These are phyloP conservation scores for Sporothrix inflata DNA, from an alignment of 2,329 filamentous ascomycete species.

Conservation along the genomic window DNA sequence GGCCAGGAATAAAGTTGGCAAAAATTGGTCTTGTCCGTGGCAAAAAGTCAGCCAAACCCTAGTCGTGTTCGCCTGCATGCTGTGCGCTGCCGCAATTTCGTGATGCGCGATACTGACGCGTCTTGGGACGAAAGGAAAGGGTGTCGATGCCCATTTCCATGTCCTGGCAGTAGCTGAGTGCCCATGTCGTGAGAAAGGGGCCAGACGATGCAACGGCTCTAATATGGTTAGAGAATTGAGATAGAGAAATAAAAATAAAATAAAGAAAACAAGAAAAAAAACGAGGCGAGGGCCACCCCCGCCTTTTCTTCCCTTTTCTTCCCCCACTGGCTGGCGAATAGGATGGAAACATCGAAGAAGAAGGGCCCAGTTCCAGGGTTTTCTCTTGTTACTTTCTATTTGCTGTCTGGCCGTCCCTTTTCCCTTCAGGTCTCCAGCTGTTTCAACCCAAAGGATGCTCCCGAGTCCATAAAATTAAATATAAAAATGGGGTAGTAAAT, in stretches of 20 bases:
- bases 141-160: not conserved
- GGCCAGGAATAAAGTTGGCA: constrained; percentile 13
- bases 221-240: not conserved
- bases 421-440: not conserved
- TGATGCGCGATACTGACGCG: not conserved
- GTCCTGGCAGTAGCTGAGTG: too few relatives aligned
- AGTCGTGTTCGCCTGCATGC: not conserved
- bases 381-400: not conserved
- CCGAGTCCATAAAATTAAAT: not conserved
- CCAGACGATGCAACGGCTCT: not conserved
- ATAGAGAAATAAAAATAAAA: not conserved
- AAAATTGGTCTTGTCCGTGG: not conserved
- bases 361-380: not conserved
- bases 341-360: not conserved
- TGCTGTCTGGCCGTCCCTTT: not conserved
- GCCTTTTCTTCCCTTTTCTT: not conserved
- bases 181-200: too few relatives aligned
- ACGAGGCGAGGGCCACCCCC: constrained; percentile 1
- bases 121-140: not conserved
- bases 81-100: not conserved
- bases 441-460: constrained; percentile 14
- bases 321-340: not conserved
- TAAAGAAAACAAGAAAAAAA: constrained; percentile 9
- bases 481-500: not conserved
- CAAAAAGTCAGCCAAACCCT: not conserved